A percentile compares a stretch with the other conserved stretches of the same genome.
phyloP scores from a whole-genome alignment of 768 basidiomycete species.

The Tulasnella sp. region DNA sequence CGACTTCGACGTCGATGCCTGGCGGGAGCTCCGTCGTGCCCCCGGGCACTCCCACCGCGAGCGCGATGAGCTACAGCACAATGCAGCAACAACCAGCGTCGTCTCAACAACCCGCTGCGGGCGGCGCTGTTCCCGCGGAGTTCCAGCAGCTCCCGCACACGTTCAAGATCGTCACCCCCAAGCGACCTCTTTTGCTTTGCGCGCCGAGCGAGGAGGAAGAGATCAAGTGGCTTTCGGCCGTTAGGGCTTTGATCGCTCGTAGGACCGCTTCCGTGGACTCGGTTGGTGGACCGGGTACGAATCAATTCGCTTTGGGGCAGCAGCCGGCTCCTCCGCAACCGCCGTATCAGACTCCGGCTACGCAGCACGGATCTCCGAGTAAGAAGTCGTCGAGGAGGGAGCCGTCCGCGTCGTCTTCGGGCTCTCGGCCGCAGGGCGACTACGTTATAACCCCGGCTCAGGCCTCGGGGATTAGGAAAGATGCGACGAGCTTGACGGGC shows the following conservation, averaged over 20 bases:
- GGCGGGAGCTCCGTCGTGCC: background rate
- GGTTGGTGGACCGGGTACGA: background rate
- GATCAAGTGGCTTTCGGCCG: slow-evolving; percentile 93
- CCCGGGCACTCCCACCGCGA: background rate
- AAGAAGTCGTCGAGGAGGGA: background rate
- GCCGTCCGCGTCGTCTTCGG: background rate
- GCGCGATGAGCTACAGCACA: background rate
- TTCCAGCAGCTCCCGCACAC: slow-evolving; percentile 31
- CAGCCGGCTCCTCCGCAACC: background rate
- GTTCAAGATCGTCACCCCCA: slow-evolving; percentile 95
- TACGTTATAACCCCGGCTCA: background rate
- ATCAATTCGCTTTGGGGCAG: background rate
- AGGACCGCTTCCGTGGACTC: slow-evolving; percentile 23
- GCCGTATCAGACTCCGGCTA: background rate
- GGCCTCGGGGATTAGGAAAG: background rate
- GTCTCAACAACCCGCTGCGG: background rate
- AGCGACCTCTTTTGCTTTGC: slow-evolving; percentile 76
- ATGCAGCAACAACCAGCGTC: background rate
- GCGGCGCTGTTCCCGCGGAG: background rate
- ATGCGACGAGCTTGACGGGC: background rate
- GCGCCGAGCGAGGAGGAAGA: slow-evolving; percentile 97
- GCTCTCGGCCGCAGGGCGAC: background rate
- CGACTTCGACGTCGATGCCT: background rate
- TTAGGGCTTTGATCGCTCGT: slow-evolving; percentile 80
- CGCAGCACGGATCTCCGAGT: background rate